Conservation (phyloP, 805 yeast species). For the Grigorovia transvaalensis region DNA sequence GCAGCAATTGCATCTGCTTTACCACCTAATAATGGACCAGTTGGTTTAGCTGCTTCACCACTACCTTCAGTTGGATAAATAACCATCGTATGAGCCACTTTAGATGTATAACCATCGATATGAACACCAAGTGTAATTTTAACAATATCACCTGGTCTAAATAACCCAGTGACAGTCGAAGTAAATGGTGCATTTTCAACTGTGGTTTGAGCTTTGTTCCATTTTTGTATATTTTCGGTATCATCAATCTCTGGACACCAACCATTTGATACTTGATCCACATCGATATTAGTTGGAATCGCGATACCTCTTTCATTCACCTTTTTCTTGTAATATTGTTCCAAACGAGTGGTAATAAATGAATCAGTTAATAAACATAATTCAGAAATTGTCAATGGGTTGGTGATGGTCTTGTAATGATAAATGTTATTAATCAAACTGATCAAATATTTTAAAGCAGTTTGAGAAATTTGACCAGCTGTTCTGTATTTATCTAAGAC, state of each 20-base stretch:
- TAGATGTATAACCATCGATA: conserved; percentile 89
- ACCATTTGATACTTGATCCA: conserved; percentile 66
- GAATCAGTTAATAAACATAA: conserved; percentile 78
- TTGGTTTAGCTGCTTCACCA: conserved; percentile 36
- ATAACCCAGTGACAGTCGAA: conserved; percentile 19
- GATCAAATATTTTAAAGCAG: conserved; percentile 58
- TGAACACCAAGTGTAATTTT: conserved; percentile 83
- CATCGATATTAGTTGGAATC: conserved; percentile 80
- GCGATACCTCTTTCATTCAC: conserved; percentile 88
- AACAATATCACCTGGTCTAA: conserved; percentile 69
- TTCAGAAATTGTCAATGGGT: conserved; percentile 48
- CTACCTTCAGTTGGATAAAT: conserved; percentile 58
- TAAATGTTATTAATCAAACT: conserved; percentile 63
- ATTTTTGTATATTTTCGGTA: conserved; percentile 28
- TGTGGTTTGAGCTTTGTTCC: conserved; percentile 17
- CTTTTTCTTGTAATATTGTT: conserved; percentile 47
- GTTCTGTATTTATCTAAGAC: conserved; percentile 74
- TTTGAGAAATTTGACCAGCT: conserved; percentile 84
- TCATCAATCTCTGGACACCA: conserved; percentile 82
- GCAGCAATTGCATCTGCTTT: conserved; percentile 89
- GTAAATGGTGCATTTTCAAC: conserved; percentile 11
- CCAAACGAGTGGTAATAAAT: conserved; percentile 50
- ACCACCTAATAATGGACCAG: conserved; percentile 73
- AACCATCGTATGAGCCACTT: conserved; percentile 77
- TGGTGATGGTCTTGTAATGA: conserved; percentile 37